A percentile compares a stretch with the other conserved stretches of the same genome.
Evolutionary conservation across 2,329 filamentous ascomycete genomes (phyloP).

Genomic region (Apiospora koreana): DNA sequence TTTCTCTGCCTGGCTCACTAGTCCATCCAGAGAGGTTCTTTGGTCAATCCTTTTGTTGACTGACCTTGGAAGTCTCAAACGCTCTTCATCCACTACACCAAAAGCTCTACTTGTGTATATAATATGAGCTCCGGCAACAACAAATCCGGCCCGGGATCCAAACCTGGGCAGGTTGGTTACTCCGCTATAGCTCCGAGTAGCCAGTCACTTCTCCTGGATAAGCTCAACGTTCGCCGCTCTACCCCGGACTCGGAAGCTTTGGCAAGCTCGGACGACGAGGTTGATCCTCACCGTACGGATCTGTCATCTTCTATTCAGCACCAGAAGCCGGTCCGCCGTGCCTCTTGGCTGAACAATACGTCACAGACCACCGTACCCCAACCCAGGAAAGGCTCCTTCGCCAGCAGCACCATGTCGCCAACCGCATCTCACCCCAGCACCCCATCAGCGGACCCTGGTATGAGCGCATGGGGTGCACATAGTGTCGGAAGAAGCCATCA

Average conservation of each 20-base stretch:
- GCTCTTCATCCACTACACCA: neutral
- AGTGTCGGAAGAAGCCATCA: conserved; percentile 49
- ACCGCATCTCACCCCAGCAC: conserved; percentile 80
- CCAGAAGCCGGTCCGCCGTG: conserved; percentile 67
- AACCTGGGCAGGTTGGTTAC: conserved; percentile 50
- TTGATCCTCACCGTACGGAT: conserved; percentile 64
- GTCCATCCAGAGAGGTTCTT: neutral
- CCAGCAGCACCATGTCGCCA: conserved; percentile 74
- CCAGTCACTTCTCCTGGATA: conserved; percentile 71
- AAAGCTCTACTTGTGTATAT: neutral
- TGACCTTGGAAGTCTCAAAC: neutral
- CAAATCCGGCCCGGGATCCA: conserved; percentile 53
- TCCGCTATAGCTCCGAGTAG: conserved; percentile 53
- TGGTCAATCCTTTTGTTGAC: neutral
- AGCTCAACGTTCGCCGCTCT: conserved; percentile 75
- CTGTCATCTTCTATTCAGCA: conserved; percentile 47
- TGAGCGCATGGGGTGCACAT: conserved; percentile 55
- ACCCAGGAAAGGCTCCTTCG: conserved; percentile 76
- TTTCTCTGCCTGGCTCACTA: too few species aligned
- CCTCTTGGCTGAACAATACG: conserved; percentile 87
- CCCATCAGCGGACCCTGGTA: conserved; percentile 65
- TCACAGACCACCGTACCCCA: conserved; percentile 58
- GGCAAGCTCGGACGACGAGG: conserved; percentile 92
- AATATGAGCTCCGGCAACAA: conserved; percentile 52
- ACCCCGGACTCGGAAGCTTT: conserved; percentile 94